Conservation (phyloP, 2,329 filamentous ascomycete species). For the Pseudogymnoascus sp. region DNA sequence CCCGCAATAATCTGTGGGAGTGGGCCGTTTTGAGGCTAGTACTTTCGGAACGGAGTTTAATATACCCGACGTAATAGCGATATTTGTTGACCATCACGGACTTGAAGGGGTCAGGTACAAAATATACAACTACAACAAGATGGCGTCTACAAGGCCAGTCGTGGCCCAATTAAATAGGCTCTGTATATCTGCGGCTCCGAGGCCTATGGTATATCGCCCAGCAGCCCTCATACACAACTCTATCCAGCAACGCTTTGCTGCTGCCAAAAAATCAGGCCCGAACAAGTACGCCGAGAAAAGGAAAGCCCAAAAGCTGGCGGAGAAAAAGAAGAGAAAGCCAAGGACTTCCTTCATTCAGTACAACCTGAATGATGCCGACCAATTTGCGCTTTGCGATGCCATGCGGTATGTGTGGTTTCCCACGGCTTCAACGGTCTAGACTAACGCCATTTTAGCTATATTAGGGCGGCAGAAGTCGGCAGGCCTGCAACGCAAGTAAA, state of each 20-base stretch:
- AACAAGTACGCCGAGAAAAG: constrained; percentile 20
- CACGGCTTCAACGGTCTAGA: constrained; percentile 18
- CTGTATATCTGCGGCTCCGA: constrained; percentile 15
- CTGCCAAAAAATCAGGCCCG: constrained; percentile 9
- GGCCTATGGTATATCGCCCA: constrained; percentile 11
- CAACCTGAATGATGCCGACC: constrained; percentile 38
- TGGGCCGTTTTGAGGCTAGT: background rate
- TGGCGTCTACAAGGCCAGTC: constrained; percentile 24
- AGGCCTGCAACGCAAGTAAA: constrained; percentile 63
- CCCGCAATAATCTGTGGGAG: constrained; percentile 7
- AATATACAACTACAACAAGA: constrained; percentile 15
- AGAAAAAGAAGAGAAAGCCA: constrained; percentile 26
- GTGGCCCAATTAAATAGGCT: constrained; percentile 28
- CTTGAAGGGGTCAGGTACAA: background rate
- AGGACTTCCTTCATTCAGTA: constrained; percentile 27
- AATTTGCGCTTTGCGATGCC: constrained; percentile 81
- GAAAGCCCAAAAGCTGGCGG: constrained; percentile 15
- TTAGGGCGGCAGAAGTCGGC: constrained; percentile 88
- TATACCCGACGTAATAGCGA: background rate
- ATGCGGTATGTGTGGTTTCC: constrained; percentile 57
- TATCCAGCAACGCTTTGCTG: constrained; percentile 16
- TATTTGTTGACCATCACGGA: background rate
- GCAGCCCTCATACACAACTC: constrained; percentile 17
- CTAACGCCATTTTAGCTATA: constrained; percentile 51
- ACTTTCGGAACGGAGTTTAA: background rate